Evolutionary conservation across 2,329 filamentous ascomycete genomes (phyloP).

Genomic region (Pestalotiopsis sp.): DNA sequence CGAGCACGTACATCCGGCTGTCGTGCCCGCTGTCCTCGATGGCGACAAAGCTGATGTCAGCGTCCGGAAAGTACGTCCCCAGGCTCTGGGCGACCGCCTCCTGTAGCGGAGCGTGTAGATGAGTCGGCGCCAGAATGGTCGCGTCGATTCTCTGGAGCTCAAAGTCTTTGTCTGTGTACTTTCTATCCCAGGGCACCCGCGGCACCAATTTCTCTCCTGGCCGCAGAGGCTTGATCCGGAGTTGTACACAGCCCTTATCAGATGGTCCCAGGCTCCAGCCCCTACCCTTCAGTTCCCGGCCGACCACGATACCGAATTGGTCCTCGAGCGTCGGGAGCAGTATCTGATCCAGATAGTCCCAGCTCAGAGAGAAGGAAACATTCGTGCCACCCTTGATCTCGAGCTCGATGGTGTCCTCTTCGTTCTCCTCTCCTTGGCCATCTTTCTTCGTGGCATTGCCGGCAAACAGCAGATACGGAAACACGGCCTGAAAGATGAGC

Average conservation of each 20-base stretch:
- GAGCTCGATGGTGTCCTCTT: slow-evolving; percentile 42
- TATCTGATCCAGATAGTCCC: slow-evolving; percentile 65
- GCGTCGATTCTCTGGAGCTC: slow-evolving; percentile 50
- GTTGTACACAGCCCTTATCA: slow-evolving; percentile 44
- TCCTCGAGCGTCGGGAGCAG: slow-evolving; percentile 57
- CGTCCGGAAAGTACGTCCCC: slow-evolving; percentile 42
- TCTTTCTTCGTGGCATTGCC: not conserved
- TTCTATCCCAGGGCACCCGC: slow-evolving; percentile 27
- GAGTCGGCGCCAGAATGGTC: slow-evolving; percentile 51
- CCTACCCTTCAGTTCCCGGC: slow-evolving; percentile 46
- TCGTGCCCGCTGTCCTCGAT: slow-evolving; percentile 55
- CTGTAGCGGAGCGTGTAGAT: slow-evolving; percentile 45
- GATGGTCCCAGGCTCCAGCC: slow-evolving; percentile 54
- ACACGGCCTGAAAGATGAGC: slow-evolving; percentile 62
- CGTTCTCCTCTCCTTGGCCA: not conserved
- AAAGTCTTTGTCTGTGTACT: slow-evolving; percentile 25
- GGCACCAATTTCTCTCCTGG: slow-evolving; percentile 40
- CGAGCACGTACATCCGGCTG: slow-evolving; percentile 56
- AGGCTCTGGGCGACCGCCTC: slow-evolving; percentile 43
- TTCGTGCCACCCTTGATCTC: slow-evolving; percentile 63
- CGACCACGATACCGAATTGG: slow-evolving; percentile 51
- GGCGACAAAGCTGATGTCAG: slow-evolving; percentile 46
- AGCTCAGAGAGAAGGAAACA: slow-evolving; percentile 58
- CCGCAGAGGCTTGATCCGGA: slow-evolving; percentile 46
- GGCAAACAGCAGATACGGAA: slow-evolving; percentile 62